Percentiles rank a stretch among this genome's conserved stretches.
Conservation (phyloP, 1,139 yeast species). For the Hansenula anomala region DNA sequence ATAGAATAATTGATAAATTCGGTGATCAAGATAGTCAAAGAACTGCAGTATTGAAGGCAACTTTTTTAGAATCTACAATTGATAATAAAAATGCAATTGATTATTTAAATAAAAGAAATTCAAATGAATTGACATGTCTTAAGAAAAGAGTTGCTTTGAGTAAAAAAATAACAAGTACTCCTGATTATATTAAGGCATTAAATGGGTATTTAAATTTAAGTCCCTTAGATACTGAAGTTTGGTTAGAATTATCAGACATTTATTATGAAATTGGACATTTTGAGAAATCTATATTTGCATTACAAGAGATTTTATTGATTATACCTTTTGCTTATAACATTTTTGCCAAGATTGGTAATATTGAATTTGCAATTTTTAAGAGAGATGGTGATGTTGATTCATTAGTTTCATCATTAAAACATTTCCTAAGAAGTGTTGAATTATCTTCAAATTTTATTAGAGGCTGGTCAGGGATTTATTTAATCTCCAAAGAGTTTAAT, state of each 20-base stretch:
- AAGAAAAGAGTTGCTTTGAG: conserved; percentile 32
- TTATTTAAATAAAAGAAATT: conserved; percentile 25
- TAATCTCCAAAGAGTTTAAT: conserved; percentile 30
- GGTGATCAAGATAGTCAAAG: conserved; percentile 49
- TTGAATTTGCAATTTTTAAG: conserved; percentile 14
- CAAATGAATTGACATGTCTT: conserved; percentile 28
- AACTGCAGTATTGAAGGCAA: conserved; percentile 49
- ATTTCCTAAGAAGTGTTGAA: conserved; percentile 69
- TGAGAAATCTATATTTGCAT: conserved; percentile 60
- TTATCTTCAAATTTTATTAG: conserved; percentile 62
- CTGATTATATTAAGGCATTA: conserved; percentile 24
- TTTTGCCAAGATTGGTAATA: conserved; percentile 59
- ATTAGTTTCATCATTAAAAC: conserved; percentile 32
- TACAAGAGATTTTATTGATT: conserved; percentile 63
- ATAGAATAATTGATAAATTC: conserved; percentile 63
- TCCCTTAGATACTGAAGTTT: conserved; percentile 71
- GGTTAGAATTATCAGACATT: conserved; percentile 70
- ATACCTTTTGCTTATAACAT: conserved; percentile 73
- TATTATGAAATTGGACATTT: conserved; percentile 60
- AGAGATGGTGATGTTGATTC: conserved; percentile 8
- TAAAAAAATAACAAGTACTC: conserved; percentile 21
- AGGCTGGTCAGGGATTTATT: conserved; percentile 73
- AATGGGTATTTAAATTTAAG: conserved; percentile 24
- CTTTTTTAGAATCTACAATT: conserved; percentile 53
- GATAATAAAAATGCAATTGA: conserved; percentile 34